Evolutionary conservation across 495 filamentous ascomycete genomes (phyloP).

Genomic region (Opeltia flavorubescens): DNA sequence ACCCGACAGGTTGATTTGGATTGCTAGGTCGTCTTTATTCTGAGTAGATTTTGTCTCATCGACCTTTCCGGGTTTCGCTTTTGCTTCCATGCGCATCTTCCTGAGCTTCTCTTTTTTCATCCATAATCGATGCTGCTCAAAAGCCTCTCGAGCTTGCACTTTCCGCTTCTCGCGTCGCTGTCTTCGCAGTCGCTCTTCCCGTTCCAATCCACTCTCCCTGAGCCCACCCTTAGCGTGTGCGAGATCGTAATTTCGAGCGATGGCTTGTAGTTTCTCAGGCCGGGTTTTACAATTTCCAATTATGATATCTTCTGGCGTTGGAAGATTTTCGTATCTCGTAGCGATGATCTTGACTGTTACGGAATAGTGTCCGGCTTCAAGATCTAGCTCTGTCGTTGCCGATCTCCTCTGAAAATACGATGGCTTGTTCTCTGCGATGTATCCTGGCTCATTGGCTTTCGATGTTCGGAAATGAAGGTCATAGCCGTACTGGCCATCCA

Average conservation of each 20-base stretch:
- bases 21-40: neutral
- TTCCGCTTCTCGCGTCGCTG: conserved; percentile 12
- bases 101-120: conserved; percentile 9
- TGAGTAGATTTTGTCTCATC: conserved; percentile 6
- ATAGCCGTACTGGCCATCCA: conserved; percentile 52
- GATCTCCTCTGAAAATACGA: conserved; percentile 44
- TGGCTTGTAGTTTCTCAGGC: conserved; percentile 51
- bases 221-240: conserved; percentile 49
- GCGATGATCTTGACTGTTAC: conserved; percentile 52
- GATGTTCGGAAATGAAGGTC: conserved; percentile 50
- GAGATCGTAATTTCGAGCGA: conserved; percentile 53
- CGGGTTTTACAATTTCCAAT: conserved; percentile 34
- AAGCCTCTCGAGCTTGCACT: conserved; percentile 9
- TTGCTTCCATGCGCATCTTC: conserved; percentile 10
- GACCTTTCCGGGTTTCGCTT: conserved; percentile 7
- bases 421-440: conserved; percentile 47
- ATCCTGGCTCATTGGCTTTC: conserved; percentile 47
- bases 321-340: conserved; percentile 22
- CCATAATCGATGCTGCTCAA: neutral
- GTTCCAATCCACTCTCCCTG: conserved; percentile 35
- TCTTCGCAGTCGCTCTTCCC: conserved; percentile 7
- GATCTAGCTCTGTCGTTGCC: conserved; percentile 51
- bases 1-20: neutral
- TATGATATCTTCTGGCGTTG: conserved; percentile 43
- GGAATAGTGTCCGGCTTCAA: conserved; percentile 52